Evolutionary conservation across 2,329 filamentous ascomycete genomes (phyloP).

Genomic region (Aspergillus sp.): DNA sequence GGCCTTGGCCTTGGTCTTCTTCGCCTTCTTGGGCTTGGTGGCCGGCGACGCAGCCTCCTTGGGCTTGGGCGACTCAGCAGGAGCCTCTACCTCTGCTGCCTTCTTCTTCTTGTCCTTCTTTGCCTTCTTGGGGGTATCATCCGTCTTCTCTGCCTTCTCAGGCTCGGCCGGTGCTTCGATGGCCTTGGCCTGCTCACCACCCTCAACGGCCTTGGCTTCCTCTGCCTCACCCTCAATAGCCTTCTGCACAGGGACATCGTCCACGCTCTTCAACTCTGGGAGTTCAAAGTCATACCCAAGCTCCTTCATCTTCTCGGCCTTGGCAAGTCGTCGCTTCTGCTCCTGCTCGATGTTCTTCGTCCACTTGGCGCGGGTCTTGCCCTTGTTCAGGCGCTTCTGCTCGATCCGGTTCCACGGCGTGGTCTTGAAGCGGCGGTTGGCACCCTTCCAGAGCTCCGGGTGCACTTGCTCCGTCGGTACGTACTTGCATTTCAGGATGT

Average conservation of each 20-base stretch:
- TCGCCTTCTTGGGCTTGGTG: not conserved
- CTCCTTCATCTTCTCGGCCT: conserved; percentile 72
- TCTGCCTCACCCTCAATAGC: conserved; percentile 37
- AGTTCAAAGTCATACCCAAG: conserved; percentile 81
- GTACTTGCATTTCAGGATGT: conserved; percentile 84
- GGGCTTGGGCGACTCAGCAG: conserved; percentile 1
- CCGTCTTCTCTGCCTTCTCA: conserved; percentile 17
- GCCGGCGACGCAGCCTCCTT: conserved; percentile 4
- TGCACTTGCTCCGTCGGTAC: conserved; percentile 77
- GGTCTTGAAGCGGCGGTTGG: conserved; percentile 84
- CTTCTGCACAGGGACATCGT: conserved; percentile 50
- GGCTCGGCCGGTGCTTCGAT: conserved; percentile 27
- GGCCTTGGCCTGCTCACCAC: conserved; percentile 28
- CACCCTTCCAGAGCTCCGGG: conserved; percentile 81
- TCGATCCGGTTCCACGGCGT: conserved; percentile 87
- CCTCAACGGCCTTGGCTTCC: conserved; percentile 32
- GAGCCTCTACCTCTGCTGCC: conserved; percentile 18
- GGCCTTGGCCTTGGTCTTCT: conserved; percentile 7
- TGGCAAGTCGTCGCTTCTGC: conserved; percentile 65
- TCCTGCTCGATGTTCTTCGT: conserved; percentile 71
- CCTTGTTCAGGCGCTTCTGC: conserved; percentile 70
- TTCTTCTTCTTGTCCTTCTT: conserved; percentile 35
- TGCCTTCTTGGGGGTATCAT: conserved; percentile 32
- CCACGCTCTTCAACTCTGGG: conserved; percentile 67
- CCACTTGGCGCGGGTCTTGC: conserved; percentile 75